Conservation (phyloP, 495 filamentous ascomycete genomes). For the Penicillium bialowiezense region DNA sequence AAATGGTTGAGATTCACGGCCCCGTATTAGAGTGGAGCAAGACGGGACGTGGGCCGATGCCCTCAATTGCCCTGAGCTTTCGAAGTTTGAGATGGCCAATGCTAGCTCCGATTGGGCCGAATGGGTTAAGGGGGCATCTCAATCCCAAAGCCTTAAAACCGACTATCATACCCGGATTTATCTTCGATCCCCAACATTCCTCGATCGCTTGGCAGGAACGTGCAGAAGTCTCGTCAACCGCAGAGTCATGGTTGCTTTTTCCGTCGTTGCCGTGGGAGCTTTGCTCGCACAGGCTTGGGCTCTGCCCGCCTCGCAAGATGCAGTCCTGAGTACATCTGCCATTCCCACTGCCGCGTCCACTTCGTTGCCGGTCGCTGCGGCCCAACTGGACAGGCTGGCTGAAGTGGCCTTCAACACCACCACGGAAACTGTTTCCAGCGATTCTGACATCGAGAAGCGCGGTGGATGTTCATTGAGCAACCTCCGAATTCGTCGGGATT, state of each 20-base stretch:
- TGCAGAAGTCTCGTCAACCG: neutral
- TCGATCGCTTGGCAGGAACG: neutral
- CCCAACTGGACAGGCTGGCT: slow-evolving; percentile 17
- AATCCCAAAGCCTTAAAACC: neutral
- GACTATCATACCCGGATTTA: neutral
- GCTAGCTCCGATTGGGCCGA: no score
- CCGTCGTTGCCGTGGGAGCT: slow-evolving; percentile 8
- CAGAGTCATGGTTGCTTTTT: slow-evolving; percentile 19
- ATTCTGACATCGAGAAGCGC: slow-evolving; percentile 27
- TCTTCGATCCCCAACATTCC: neutral
- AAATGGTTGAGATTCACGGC: no score
- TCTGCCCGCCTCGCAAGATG: slow-evolving; percentile 2
- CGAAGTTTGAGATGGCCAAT: neutral
- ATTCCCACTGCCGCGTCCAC: slow-evolving; percentile 17
- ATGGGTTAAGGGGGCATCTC: neutral
- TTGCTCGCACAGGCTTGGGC: slow-evolving; percentile 10
- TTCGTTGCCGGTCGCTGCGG: slow-evolving; percentile 15
- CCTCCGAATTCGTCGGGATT: slow-evolving; percentile 48
- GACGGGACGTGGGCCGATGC: neutral
- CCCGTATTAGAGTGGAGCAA: neutral
- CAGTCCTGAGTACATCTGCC: neutral
- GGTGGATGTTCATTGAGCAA: slow-evolving; percentile 48
- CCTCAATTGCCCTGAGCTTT: neutral
- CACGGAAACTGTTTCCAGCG: slow-evolving; percentile 7
- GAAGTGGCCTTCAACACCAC: slow-evolving; percentile 15